These are phyloP conservation scores for Boletus tomentosulus DNA, from an alignment of 768 basidiomycete species.

Conservation along the genomic window DNA sequence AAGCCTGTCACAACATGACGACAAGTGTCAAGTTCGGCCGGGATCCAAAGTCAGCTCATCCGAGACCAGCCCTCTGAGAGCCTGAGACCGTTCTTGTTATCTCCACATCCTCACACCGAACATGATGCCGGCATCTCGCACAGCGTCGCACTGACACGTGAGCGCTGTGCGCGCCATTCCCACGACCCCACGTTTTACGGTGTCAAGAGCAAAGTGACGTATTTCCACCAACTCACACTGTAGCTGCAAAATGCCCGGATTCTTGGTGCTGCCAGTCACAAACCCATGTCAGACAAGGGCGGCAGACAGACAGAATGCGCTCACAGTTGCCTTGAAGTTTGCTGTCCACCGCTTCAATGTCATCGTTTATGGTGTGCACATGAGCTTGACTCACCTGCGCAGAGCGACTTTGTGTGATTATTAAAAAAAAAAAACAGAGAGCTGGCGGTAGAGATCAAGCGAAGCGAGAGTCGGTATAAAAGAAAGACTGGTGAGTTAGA, in stretches of 20 bases:
- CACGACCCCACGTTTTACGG: conserved; percentile 42
- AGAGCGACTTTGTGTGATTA: conserved; percentile 18
- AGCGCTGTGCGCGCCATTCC: conserved; percentile 22
- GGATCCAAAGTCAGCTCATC: conserved; percentile 22
- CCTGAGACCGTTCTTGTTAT: conserved; percentile 18
- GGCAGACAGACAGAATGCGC: conserved; percentile 2
- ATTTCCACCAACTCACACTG: conserved; percentile 25
- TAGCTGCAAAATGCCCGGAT: neutral
- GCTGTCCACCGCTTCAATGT: conserved; percentile 6
- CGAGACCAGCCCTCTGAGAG: conserved; percentile 21
- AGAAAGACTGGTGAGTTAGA: conserved; percentile 33
- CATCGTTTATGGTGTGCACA: conserved; percentile 1
- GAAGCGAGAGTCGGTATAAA: conserved; percentile 33
- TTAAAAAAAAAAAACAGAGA: conserved; percentile 11
- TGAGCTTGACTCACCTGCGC: conserved; percentile 16
- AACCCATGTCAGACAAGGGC: conserved; percentile 3
- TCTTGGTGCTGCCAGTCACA: conserved; percentile 1
- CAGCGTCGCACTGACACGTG: conserved; percentile 13
- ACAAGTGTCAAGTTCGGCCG: conserved; percentile 3
- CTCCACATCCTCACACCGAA: conserved; percentile 11
- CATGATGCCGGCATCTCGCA: conserved; percentile 19
- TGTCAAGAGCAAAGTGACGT: conserved; percentile 30
- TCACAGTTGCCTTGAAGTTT: conserved; percentile 12
- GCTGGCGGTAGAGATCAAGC: conserved; percentile 13
- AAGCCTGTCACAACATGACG: conserved; percentile 17